Evolutionary conservation across 352 stramenopile species (phyloP).

Genomic region (Albugo laibachii): DNA sequence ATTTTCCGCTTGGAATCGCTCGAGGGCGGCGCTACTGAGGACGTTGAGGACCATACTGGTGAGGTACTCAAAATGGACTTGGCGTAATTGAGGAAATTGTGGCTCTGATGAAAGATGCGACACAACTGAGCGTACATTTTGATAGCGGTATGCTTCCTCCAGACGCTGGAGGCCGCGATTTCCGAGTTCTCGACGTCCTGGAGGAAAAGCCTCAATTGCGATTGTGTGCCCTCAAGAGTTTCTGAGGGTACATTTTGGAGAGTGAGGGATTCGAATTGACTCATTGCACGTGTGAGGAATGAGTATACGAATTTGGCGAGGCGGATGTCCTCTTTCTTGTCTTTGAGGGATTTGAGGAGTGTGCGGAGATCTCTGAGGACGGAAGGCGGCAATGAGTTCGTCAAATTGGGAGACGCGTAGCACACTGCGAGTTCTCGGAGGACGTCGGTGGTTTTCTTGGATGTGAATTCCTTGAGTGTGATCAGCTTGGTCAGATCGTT

Average conservation of each 20-base stretch:
- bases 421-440: slow-evolving; percentile 51
- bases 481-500: slow-evolving; percentile 57
- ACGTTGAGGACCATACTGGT: slow-evolving; percentile 10
- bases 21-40: no score
- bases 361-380: slow-evolving; percentile 41
- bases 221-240: slow-evolving; percentile 22
- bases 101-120: slow-evolving; percentile 20
- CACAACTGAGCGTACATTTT: slow-evolving; percentile 44
- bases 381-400: slow-evolving; percentile 26
- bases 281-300: slow-evolving; percentile 31
- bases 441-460: slow-evolving; percentile 48
- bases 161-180: slow-evolving; percentile 20
- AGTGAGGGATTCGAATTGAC: slow-evolving; percentile 23
- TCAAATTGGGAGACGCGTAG: slow-evolving; percentile 28
- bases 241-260: slow-evolving; percentile 12
- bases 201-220: slow-evolving; percentile 21
- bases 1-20: slow-evolving; percentile 28
- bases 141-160: slow-evolving; percentile 26
- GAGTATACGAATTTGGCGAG: slow-evolving; percentile 38
- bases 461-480: slow-evolving; percentile 28
- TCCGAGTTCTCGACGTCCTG: slow-evolving; percentile 29
- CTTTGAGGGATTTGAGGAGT: slow-evolving; percentile 43
- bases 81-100: slow-evolving; percentile 17
- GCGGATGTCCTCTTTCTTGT: slow-evolving; percentile 66
- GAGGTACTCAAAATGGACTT: slow-evolving; percentile 7